Conservation (phyloP, 169 alveolate genomes). For the Amoebophrya sp. region DNA sequence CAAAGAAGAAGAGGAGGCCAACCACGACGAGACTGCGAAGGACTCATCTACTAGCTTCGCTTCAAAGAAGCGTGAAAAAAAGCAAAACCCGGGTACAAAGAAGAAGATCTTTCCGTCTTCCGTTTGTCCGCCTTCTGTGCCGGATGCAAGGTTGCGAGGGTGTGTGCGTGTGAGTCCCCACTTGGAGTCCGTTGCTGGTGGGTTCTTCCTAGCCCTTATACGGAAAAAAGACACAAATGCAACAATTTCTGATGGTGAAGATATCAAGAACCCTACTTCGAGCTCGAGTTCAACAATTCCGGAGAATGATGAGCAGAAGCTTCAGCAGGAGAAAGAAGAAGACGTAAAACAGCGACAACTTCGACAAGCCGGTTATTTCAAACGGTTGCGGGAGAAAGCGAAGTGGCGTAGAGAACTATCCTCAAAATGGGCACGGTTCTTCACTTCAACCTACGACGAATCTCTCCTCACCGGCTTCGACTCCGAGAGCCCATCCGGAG, state of each 20-base stretch:
- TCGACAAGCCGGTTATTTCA: neutral
- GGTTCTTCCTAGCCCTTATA: neutral
- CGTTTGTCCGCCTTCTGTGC: neutral
- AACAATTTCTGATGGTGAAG: neutral
- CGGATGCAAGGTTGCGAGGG: neutral
- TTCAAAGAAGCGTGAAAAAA: too few species aligned
- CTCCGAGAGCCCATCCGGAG: too few species aligned
- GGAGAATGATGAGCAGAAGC: neutral
- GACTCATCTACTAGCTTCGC: too few species aligned
- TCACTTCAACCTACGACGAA: neutral
- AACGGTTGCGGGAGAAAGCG: conserved; percentile 13
- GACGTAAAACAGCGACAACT: neutral
- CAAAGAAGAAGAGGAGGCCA: neutral
- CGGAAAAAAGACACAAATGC: neutral
- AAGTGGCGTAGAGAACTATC: neutral
- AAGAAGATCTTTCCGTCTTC: neutral
- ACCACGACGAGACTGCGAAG: neutral
- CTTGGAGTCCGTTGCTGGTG: neutral
- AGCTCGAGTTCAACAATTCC: neutral
- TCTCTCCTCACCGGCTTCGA: neutral
- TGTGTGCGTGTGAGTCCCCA: neutral
- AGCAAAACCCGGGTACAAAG: neutral
- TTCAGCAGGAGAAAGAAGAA: too few species aligned
- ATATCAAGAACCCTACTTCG: neutral
- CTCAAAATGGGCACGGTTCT: neutral